A percentile compares a stretch with the other conserved stretches of the same genome.
These are phyloP conservation scores for Cicer chorassanicum DNA, from an alignment of 306 rosid species.

Conservation along the genomic window DNA sequence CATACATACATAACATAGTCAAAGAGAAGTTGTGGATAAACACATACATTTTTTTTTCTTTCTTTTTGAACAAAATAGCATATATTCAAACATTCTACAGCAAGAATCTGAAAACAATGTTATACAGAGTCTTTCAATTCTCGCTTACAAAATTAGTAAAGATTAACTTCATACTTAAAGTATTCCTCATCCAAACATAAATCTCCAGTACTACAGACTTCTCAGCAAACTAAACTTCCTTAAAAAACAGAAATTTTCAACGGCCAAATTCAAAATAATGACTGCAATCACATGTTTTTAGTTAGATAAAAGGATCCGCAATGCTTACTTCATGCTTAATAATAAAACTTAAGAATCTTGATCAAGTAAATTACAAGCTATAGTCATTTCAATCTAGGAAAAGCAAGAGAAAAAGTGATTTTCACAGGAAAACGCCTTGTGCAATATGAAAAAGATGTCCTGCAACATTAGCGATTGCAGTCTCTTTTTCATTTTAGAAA, in stretches of 20 bases:
- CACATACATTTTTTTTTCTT: background rate
- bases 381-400: constrained; percentile 6
- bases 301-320: background rate
- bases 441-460: constrained; percentile 7
- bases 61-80: background rate
- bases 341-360: background rate
- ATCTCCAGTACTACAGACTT: background rate
- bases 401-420: background rate
- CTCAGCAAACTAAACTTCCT: constrained; percentile 13
- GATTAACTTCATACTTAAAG: constrained; percentile 15
- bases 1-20: constrained; percentile 1
- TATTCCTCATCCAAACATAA: constrained; percentile 18
- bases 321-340: background rate
- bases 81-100: background rate
- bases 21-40: constrained; percentile 1
- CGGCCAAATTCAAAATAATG: constrained; percentile 24
- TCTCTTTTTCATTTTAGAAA: constrained; percentile 16
- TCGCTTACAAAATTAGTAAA: background rate
- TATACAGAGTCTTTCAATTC: background rate
- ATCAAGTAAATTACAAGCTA: constrained; percentile 10
- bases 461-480: constrained; percentile 17
- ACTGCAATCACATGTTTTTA: constrained; percentile 1
- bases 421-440: background rate
- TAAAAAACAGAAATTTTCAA: background rate
- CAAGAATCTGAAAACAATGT: constrained; percentile 3